Conservation (phyloP, 306 rosid species). For the Cucurbita pepo region DNA sequence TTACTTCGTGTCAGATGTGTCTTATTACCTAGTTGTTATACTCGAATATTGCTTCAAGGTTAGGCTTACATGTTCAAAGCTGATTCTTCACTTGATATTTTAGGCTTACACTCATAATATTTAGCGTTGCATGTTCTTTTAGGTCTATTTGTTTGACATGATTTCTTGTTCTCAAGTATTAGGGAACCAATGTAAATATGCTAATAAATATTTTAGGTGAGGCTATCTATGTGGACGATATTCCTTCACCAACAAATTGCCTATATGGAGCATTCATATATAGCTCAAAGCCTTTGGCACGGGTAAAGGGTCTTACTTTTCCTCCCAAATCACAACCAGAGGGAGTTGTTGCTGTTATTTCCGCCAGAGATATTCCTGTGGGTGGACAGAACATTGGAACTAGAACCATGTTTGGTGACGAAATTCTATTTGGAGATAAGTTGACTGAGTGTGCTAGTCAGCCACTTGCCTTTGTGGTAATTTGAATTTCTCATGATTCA, state of each 20-base stretch:
- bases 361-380: slow-evolving; percentile 58
- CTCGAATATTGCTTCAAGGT: not conserved
- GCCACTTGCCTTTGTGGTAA: slow-evolving; percentile 72
- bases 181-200: not conserved
- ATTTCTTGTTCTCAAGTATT: not conserved
- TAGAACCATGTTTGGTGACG: slow-evolving; percentile 38
- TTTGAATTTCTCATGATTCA: slow-evolving; percentile 9
- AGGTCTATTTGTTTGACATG: not conserved
- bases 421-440: slow-evolving; percentile 63
- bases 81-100: not conserved
- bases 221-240: slow-evolving; percentile 81
- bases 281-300: slow-evolving; percentile 65
- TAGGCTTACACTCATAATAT: not conserved
- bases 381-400: slow-evolving; percentile 66
- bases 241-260: slow-evolving; percentile 81
- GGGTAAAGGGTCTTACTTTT: slow-evolving; percentile 41
- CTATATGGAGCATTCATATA: slow-evolving; percentile 59
- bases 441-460: slow-evolving; percentile 61
- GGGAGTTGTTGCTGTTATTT: slow-evolving; percentile 39
- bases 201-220: slow-evolving; percentile 44
- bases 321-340: slow-evolving; percentile 24
- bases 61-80: not conserved
- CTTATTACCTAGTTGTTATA: not conserved
- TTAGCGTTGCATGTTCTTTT: not conserved
- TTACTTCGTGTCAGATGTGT: not conserved